Evolutionary conservation across 768 basidiomycete genomes (phyloP).

Genomic region (Tylopilus intermedius): DNA sequence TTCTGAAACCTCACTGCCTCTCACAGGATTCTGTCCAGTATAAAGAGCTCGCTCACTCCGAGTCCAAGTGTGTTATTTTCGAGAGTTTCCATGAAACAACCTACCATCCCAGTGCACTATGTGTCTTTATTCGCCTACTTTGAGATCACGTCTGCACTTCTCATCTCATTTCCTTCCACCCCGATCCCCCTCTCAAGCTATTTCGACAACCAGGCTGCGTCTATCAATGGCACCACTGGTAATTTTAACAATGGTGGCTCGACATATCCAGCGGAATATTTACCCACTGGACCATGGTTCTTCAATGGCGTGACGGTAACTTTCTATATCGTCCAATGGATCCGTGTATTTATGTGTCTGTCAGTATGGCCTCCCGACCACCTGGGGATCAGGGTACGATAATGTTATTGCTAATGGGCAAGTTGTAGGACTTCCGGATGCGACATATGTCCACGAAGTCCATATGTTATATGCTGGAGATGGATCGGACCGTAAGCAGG

Average conservation of each 20-base stretch:
- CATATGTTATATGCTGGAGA: conserved; percentile 47
- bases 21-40: neutral
- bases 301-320: conserved; percentile 39
- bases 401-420: conserved; percentile 45
- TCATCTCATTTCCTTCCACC: conserved; percentile 30
- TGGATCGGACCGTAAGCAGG: conserved; percentile 4
- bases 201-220: conserved; percentile 43
- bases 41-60: too few species aligned
- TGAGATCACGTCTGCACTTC: conserved; percentile 5
- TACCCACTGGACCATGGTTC: conserved; percentile 36
- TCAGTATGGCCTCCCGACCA: conserved; percentile 41
- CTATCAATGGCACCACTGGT: conserved; percentile 33
- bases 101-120: conserved; percentile 20
- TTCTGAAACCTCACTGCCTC: too few species aligned
- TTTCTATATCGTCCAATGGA: neutral
- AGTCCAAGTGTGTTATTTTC: too few species aligned
- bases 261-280: conserved; percentile 38
- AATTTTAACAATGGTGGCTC: conserved; percentile 37
- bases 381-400: conserved; percentile 38
- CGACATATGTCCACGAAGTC: conserved; percentile 41
- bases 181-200: conserved; percentile 28
- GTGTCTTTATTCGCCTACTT: conserved; percentile 18
- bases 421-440: conserved; percentile 26
- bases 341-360: neutral
- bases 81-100: conserved; percentile 6